Percentiles rank a stretch among this genome's conserved stretches.
phyloP scores from a whole-genome alignment of 2,329 filamentous ascomycete genomes.

The Ophiostoma montium region DNA sequence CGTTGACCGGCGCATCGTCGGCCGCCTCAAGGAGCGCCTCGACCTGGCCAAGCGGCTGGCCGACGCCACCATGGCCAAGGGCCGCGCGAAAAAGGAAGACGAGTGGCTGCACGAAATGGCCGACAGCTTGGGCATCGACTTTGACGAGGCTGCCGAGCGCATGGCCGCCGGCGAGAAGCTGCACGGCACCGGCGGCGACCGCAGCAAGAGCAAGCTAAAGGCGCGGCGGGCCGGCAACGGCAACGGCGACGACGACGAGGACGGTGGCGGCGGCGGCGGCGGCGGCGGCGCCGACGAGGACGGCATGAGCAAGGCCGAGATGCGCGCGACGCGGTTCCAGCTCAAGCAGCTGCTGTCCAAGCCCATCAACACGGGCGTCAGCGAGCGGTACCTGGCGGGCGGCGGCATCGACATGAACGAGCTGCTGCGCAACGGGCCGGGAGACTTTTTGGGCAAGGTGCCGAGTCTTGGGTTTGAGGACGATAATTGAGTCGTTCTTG shows the following conservation, averaged over 20 bases:
- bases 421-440: slow-evolving; percentile 24
- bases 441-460: slow-evolving; percentile 48
- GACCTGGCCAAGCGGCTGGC: slow-evolving; percentile 76
- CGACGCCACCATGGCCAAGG: slow-evolving; percentile 71
- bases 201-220: slow-evolving; percentile 53
- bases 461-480: slow-evolving; percentile 27
- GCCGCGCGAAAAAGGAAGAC: slow-evolving; percentile 72
- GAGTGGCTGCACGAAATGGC: slow-evolving; percentile 73
- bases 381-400: slow-evolving; percentile 44
- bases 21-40: slow-evolving; percentile 62
- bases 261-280: slow-evolving; percentile 54
- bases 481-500: too few species aligned
- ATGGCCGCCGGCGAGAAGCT: slow-evolving; percentile 19
- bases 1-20: slow-evolving; percentile 65
- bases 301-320: slow-evolving; percentile 56
- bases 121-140: slow-evolving; percentile 86
- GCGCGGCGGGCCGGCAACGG: slow-evolving; percentile 58
- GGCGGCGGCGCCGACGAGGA: slow-evolving; percentile 59
- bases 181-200: slow-evolving; percentile 24
- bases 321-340: slow-evolving; percentile 56
- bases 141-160: slow-evolving; percentile 50
- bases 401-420: slow-evolving; percentile 7
- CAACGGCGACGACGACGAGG: slow-evolving; percentile 56
- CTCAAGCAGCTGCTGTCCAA: slow-evolving; percentile 55
- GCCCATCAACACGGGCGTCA: slow-evolving; percentile 76